phyloP scores from a whole-genome alignment of 129 eudicot species.

The Tanacetum coccineum region DNA sequence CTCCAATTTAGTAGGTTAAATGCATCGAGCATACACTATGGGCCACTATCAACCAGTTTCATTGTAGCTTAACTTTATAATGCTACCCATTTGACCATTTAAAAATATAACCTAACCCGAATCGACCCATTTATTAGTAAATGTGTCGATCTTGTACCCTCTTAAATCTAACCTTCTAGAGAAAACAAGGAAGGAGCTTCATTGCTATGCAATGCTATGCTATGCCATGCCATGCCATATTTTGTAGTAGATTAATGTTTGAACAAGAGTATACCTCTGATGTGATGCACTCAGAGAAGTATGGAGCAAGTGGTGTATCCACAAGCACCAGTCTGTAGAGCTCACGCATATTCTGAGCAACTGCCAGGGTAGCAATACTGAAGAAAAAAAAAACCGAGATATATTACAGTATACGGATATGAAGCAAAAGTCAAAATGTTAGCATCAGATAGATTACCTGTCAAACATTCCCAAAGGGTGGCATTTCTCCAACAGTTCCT shows the following conservation, averaged over 20 bases:
- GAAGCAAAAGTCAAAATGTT: not conserved
- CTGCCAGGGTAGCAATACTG: constrained; percentile 96
- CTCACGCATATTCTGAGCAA: constrained; percentile 98
- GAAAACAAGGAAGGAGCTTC: not conserved
- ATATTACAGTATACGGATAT: not conserved
- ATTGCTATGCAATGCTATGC: not conserved
- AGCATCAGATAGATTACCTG: constrained; percentile 48
- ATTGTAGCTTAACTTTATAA: too few species aligned
- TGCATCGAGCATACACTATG: too few species aligned
- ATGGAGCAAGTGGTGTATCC: constrained; percentile 96
- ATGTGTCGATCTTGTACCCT: too few species aligned
- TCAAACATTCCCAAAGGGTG: constrained; percentile 99
- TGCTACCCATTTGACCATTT: too few species aligned
- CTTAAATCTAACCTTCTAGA: too few species aligned
- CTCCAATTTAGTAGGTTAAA: too few species aligned
- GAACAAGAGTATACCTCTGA: constrained; percentile 68
- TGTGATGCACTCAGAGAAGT: constrained; percentile 97
- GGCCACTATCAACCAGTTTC: too few species aligned
- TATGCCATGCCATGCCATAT: not conserved
- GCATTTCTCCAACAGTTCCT: constrained; percentile 90
- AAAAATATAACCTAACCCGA: too few species aligned
- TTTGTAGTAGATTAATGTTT: not conserved
- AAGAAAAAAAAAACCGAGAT: constrained; percentile 19
- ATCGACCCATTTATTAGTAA: too few species aligned
- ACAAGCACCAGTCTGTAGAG: constrained; percentile 96